Percentiles rank a stretch among this genome's conserved stretches.
Evolutionary conservation across 441 rosid species (phyloP).

Genomic region (Gossypium trilobum): DNA sequence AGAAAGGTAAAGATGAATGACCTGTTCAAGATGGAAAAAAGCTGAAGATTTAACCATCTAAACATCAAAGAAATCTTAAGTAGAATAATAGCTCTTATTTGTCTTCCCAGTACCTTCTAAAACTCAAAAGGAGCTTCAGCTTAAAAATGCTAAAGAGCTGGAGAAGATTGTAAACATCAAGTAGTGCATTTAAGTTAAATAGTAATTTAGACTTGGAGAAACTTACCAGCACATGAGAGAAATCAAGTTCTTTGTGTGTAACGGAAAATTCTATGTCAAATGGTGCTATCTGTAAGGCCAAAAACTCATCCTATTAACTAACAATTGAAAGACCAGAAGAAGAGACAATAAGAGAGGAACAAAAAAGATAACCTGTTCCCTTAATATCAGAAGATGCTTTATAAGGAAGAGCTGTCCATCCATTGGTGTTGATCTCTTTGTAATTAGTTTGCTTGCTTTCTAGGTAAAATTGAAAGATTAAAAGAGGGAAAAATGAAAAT

Average conservation of each 20-base stretch:
- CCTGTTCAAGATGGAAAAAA: neutral
- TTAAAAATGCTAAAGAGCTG: neutral
- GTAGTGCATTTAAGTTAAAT: neutral
- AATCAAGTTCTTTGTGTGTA: slow-evolving; percentile 94
- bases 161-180: neutral
- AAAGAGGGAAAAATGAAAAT: slow-evolving; percentile 4
- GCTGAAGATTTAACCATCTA: slow-evolving; percentile 5
- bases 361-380: slow-evolving; percentile 67
- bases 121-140: neutral
- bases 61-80: neutral
- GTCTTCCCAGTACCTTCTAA: neutral
- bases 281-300: slow-evolving; percentile 69
- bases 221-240: slow-evolving; percentile 94
- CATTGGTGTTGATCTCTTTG: slow-evolving; percentile 71
- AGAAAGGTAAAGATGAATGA: neutral
- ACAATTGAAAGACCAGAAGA: slow-evolving; percentile 16
- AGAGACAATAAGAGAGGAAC: slow-evolving; percentile 13
- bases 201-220: slow-evolving; percentile 16
- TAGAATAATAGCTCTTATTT: neutral
- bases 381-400: slow-evolving; percentile 78
- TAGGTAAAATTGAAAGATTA: slow-evolving; percentile 25
- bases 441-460: slow-evolving; percentile 86
- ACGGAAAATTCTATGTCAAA: slow-evolving; percentile 93
- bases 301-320: slow-evolving; percentile 10
- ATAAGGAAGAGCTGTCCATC: slow-evolving; percentile 91